Evolutionary conservation across 2,329 filamentous ascomycete genomes (phyloP), one percentile per base, ranked within the genome.

Genomic region (Colletotrichum orchidophilum): DNA sequence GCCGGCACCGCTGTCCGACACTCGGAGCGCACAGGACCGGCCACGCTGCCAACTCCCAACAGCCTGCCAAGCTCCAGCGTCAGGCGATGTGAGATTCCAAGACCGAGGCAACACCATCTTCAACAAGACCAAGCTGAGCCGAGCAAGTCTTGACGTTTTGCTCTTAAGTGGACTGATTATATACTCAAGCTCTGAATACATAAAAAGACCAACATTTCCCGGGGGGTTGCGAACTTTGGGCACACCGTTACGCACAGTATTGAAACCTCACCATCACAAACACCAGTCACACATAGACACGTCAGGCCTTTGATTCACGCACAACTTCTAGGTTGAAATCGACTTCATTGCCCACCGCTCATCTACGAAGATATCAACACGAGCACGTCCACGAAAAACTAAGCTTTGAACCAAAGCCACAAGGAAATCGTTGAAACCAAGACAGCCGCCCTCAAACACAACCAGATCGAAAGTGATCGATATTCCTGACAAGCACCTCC

Each of bases 101-200:
- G 39, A 29, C 53, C 46, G 58, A 69, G 46, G 52, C 63, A 71
- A 66, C 31, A 31, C 4, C 26, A 54, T 31, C 31, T 39, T 9
- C 24, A 29, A 50, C 58, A n/a, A 57, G 53, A 59, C 42, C 35
- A 53, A 46, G 52, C 63, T 55, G 49, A 54, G 64, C 59, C 33
- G 52, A 46, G 55, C 49, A 31, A 39, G 52, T 50, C 50, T 53
- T 62, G 11, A 24, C 21, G 2, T 58, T 26, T 18, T 24, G 9
- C 31, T 50, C 21, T 21, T 21, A 35, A 18, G 69, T 71, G 69
- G 69, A 50, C 69, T 71, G 65, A 71, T 71, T 50, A n/a, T 57
- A 24, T 7, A 46, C 26, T 18, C 11, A 5, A 21, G 9, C 26
- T 11, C 21, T 21, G 60, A 66, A 61, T 26, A 12, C 21, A 50